These are phyloP conservation scores for Neonectria coccinea DNA, from an alignment of 2,329 filamentous ascomycete genomes.

Conservation along the genomic window DNA sequence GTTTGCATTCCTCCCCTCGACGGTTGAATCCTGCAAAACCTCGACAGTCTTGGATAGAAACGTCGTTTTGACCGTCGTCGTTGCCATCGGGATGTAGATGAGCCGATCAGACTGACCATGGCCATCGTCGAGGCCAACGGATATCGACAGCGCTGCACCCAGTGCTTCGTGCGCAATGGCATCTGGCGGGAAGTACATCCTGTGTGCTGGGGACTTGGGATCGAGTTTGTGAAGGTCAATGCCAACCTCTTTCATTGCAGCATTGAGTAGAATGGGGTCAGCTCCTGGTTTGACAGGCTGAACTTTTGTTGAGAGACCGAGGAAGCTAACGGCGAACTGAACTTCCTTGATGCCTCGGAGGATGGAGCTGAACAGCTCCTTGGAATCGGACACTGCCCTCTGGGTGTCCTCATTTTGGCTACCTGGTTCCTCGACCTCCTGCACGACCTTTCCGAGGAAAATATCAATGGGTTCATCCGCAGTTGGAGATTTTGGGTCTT, in stretches of 20 bases:
- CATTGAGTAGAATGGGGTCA: conserved; percentile 82
- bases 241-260: conserved; percentile 96
- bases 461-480: conserved; percentile 66
- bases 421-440: conserved; percentile 78
- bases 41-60: conserved; percentile 94
- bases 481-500: conserved; percentile 51
- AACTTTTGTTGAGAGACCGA: conserved; percentile 86
- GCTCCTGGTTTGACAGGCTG: conserved; percentile 74
- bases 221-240: conserved; percentile 93
- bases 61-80: conserved; percentile 93
- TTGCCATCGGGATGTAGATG: conserved; percentile 96
- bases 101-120: conserved; percentile 86
- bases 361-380: conserved; percentile 90
- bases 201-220: conserved; percentile 90
- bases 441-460: conserved; percentile 77
- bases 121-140: conserved; percentile 91
- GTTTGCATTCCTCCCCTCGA: conserved; percentile 91
- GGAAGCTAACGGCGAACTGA: conserved; percentile 92
- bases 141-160: conserved; percentile 90
- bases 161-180: conserved; percentile 96
- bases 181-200: conserved; percentile 96
- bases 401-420: conserved; percentile 76
- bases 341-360: conserved; percentile 95
- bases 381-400: conserved; percentile 89
- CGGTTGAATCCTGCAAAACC: conserved; percentile 75